Evolutionary conservation across 1,284 basidiomycete species (phyloP), one percentile per base, ranked within the genome.

Genomic region (Singerocomus inundabilis): DNA sequence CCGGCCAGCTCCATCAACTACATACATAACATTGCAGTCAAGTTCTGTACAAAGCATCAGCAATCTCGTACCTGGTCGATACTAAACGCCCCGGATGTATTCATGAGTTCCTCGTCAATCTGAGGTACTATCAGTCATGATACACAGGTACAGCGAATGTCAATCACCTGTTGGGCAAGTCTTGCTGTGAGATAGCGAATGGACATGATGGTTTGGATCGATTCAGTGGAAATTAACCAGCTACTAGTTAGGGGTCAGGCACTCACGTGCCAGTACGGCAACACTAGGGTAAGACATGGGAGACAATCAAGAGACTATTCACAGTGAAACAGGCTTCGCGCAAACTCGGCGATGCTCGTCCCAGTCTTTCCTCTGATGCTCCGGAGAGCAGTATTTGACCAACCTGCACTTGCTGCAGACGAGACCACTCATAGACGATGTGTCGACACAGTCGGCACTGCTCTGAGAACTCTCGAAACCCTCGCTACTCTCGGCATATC

Each of bases 1-100:
- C 97, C 97, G n/a, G 97, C 97, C 3, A 99, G 81, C 66, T 99
- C 96, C 95, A 99, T 99, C 26, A 99, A 75, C 91, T 97, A 54
- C 21, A 44, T 26, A 16, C 44, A 50, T 25, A 33, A 33, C 37
- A 51, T 39, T 15, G 15, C 32, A 45, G 33, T 52, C 40, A 54
- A 40, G 16, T 10, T 41, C 28, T 30, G 16, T 32, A 33, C 16
- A 11, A 37, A 12, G 21, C 30, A 33, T 21, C 25, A 24, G 24
- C 11, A 25, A 37, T 44, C 18, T 9, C 24, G 32, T 45, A 86
- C 91, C 79, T 96, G 93, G 62, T 96, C 93, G 34, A 98, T 73
- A 60, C 89, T 92, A 76, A 94, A 98, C 4, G 91, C 91, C 1
- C 93, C 92, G 10, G 78, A 72, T 5, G 81, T 60, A 52, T 79